Conservation (phyloP, 805 yeast genomes). For the Hanseniaspora valbyensis region DNA sequence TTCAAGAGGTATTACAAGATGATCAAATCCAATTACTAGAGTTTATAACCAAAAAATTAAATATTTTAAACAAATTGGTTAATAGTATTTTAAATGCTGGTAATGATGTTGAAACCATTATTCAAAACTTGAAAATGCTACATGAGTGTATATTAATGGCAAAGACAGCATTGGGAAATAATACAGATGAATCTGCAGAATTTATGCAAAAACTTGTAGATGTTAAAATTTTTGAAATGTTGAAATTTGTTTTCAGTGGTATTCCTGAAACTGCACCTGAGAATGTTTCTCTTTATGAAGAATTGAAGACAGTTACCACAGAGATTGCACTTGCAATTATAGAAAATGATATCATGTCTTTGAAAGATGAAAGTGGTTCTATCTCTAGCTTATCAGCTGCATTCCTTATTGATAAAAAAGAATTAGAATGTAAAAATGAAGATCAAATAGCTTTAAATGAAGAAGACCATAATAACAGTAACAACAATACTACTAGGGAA, state of each 20-base stretch:
- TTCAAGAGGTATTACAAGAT: slow-evolving; percentile 36
- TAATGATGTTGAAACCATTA: slow-evolving; percentile 18
- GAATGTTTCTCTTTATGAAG: neutral
- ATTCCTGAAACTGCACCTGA: slow-evolving; percentile 16
- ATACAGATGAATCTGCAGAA: slow-evolving; percentile 46
- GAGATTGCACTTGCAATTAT: slow-evolving; percentile 9
- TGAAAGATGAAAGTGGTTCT: slow-evolving; percentile 10
- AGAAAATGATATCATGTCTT: slow-evolving; percentile 10
- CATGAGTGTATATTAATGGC: slow-evolving; percentile 74
- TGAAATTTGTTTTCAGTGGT: slow-evolving; percentile 60
- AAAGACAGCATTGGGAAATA: slow-evolving; percentile 42
- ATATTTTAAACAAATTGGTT: slow-evolving; percentile 50
- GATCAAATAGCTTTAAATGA: neutral
- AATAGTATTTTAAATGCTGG: slow-evolving; percentile 13
- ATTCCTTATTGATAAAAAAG: slow-evolving; percentile 4
- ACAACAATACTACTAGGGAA: too few species aligned
- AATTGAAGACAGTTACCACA: neutral
- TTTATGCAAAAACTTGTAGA: slow-evolving; percentile 55
- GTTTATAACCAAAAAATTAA: slow-evolving; percentile 25
- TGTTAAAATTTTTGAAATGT: slow-evolving; percentile 57
- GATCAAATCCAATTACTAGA: slow-evolving; percentile 28
- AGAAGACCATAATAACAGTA: slow-evolving; percentile 3
- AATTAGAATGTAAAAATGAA: slow-evolving; percentile 5
- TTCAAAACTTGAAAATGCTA: slow-evolving; percentile 66
- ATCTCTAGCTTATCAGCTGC: slow-evolving; percentile 8